phyloP scores from a whole-genome alignment of 2,329 filamentous ascomycete genomes.

The Akanthomyces lecanii region DNA sequence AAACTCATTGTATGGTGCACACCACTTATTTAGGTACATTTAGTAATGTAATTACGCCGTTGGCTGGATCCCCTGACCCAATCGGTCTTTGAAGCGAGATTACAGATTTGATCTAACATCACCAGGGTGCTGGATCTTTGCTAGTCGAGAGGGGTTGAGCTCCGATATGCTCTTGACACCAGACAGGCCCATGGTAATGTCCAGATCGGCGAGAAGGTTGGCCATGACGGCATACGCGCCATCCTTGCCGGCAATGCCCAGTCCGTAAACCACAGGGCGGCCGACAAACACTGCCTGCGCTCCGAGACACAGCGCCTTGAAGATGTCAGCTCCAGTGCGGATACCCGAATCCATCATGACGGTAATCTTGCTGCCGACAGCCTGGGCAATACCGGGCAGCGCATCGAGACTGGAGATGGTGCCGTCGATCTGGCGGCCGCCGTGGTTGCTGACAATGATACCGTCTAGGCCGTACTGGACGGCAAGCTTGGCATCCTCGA shows the following conservation, averaged over 20 bases:
- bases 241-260: slow-evolving; percentile 33
- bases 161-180: slow-evolving; percentile 44
- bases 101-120: slow-evolving; percentile 31
- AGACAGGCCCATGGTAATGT: slow-evolving; percentile 52
- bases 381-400: slow-evolving; percentile 44
- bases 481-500: slow-evolving; percentile 37
- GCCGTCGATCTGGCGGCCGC: slow-evolving; percentile 40
- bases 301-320: slow-evolving; percentile 39
- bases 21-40: background rate
- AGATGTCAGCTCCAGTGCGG: slow-evolving; percentile 36
- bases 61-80: too few relatives aligned
- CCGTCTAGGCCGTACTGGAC: slow-evolving; percentile 35
- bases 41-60: background rate
- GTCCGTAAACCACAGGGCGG: slow-evolving; percentile 35
- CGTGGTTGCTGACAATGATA: slow-evolving; percentile 41
- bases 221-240: slow-evolving; percentile 54
- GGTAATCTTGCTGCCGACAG: slow-evolving; percentile 54
- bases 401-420: slow-evolving; percentile 48
- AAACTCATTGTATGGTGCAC: background rate
- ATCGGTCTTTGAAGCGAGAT: background rate
- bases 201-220: slow-evolving; percentile 38
- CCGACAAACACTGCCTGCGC: slow-evolving; percentile 42
- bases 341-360: slow-evolving; percentile 48
- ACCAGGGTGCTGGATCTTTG: slow-evolving; percentile 30
- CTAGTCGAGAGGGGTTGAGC: slow-evolving; percentile 32